A percentile compares a stretch with the other conserved stretches of the same genome.
Evolutionary conservation across 495 filamentous ascomycete genomes (phyloP).

Genomic region (Tuber microsphaerosporum): DNA sequence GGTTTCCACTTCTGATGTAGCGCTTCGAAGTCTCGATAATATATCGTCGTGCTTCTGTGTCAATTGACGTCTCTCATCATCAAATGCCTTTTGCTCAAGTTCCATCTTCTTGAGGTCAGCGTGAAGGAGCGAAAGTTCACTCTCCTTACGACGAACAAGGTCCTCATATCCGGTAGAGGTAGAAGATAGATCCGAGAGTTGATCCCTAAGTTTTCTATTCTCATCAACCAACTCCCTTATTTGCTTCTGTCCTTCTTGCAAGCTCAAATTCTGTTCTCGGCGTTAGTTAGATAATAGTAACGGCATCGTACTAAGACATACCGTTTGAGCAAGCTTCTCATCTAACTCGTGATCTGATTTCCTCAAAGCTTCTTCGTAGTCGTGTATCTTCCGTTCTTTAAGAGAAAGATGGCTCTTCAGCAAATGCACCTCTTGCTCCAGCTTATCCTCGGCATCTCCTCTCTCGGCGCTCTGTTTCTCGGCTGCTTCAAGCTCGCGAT

Average conservation of each 20-base stretch:
- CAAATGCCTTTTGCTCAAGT: slow-evolving; percentile 65
- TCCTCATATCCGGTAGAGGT: slow-evolving; percentile 95
- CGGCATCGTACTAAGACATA: slow-evolving; percentile 8
- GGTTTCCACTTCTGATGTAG: slow-evolving; percentile 79
- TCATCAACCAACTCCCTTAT: slow-evolving; percentile 66
- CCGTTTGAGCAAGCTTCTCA: slow-evolving; percentile 68
- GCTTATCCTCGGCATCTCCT: slow-evolving; percentile 61
- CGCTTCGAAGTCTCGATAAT: slow-evolving; percentile 66
- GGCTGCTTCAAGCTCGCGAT: slow-evolving; percentile 59
- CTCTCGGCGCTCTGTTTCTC: slow-evolving; percentile 60
- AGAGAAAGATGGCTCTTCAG: slow-evolving; percentile 81
- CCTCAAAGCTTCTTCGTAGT: slow-evolving; percentile 75
- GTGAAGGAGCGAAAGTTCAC: slow-evolving; percentile 76
- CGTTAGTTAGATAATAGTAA: slow-evolving; percentile 16
- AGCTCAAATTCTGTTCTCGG: slow-evolving; percentile 25
- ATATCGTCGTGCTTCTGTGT: slow-evolving; percentile 71
- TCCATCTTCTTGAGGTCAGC: slow-evolving; percentile 73
- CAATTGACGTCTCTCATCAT: slow-evolving; percentile 65
- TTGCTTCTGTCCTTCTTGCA: slow-evolving; percentile 37
- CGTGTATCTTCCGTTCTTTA: slow-evolving; percentile 83
- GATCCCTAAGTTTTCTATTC: slow-evolving; percentile 74
- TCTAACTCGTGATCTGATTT: slow-evolving; percentile 86
- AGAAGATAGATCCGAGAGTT: slow-evolving; percentile 76
- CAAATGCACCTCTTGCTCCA: slow-evolving; percentile 80
- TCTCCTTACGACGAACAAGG: slow-evolving; percentile 84